These are phyloP conservation scores for Endotrypanum monterogeii DNA, from an alignment of 208 protist species.

Conservation along the genomic window DNA sequence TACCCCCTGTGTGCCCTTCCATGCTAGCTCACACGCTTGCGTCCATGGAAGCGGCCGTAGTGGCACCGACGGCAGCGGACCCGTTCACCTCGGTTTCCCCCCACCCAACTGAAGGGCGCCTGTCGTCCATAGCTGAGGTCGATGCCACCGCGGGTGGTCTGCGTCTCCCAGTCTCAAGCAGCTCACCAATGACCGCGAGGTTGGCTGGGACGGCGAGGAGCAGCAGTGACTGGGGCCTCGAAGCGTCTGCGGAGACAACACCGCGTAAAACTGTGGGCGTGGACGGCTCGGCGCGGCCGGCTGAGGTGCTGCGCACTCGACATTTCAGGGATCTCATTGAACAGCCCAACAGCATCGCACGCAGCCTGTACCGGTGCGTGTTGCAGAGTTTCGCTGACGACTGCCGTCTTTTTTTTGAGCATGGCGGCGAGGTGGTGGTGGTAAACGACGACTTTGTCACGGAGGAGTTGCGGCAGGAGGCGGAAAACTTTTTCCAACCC, in stretches of 20 bases:
- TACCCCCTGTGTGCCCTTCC: conserved; percentile 25
- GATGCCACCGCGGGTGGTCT: background rate
- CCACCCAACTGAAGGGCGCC: background rate
- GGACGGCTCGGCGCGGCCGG: conserved; percentile 7
- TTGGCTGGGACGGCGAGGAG: background rate
- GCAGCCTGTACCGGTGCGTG: conserved; percentile 66
- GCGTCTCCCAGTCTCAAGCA: background rate
- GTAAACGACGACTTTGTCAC: conserved; percentile 89
- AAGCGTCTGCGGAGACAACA: conserved; percentile 7
- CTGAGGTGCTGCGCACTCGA: conserved; percentile 47
- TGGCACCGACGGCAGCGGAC: background rate
- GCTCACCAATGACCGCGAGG: background rate
- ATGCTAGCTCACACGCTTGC: conserved; percentile 24
- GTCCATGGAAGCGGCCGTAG: background rate
- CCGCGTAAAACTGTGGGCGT: background rate
- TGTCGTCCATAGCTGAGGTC: background rate
- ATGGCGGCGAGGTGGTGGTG: conserved; percentile 81
- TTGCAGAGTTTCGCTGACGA: conserved; percentile 64
- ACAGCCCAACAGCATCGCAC: conserved; percentile 54
- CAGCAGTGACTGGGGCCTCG: conserved; percentile 1
- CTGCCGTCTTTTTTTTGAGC: conserved; percentile 66
- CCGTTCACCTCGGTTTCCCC: background rate
- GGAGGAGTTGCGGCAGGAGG: conserved; percentile 72
- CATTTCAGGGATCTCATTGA: conserved; percentile 65
- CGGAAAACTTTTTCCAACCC: conserved; percentile 57